Evolutionary conservation across 176 grass and related monocot genomes (phyloP).

Genomic region (Calamus simplicifolius): DNA sequence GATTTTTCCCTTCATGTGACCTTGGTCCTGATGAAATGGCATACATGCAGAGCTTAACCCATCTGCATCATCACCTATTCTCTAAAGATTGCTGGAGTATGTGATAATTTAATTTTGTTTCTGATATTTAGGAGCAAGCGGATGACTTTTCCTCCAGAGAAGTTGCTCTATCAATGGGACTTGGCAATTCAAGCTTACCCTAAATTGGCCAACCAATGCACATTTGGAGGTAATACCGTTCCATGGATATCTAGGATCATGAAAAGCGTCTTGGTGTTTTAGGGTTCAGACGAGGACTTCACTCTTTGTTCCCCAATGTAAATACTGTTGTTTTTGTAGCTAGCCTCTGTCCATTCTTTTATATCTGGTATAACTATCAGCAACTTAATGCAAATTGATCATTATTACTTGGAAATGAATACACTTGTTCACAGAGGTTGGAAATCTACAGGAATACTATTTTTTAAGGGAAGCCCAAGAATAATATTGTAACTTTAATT

Average conservation of each 20-base stretch:
- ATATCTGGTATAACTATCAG: background rate
- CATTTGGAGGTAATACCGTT: too few relatives aligned
- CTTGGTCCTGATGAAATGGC: too few relatives aligned
- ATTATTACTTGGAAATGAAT: too few relatives aligned
- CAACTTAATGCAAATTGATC: too few relatives aligned
- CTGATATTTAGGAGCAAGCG: constrained; percentile 42
- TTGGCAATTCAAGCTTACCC: constrained; percentile 52
- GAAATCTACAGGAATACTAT: too few relatives aligned
- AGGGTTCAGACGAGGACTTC: background rate
- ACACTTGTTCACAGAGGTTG: too few relatives aligned
- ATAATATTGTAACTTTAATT: too few relatives aligned
- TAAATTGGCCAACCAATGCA: constrained; percentile 7
- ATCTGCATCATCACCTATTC: background rate
- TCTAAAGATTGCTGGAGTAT: background rate
- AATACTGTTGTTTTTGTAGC: constrained; percentile 24
- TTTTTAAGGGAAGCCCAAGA: too few relatives aligned
- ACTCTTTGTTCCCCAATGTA: constrained; percentile 14
- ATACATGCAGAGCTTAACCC: too few relatives aligned
- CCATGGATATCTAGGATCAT: too few relatives aligned
- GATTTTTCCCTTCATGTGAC: too few relatives aligned
- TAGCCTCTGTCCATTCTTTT: constrained; percentile 49
- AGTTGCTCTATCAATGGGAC: constrained; percentile 31
- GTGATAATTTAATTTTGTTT: background rate
- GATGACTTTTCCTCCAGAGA: constrained; percentile 33
- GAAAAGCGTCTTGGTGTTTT: too few relatives aligned